phyloP scores from a whole-genome alignment of 768 basidiomycete species.

The Cubamyces sp. region DNA sequence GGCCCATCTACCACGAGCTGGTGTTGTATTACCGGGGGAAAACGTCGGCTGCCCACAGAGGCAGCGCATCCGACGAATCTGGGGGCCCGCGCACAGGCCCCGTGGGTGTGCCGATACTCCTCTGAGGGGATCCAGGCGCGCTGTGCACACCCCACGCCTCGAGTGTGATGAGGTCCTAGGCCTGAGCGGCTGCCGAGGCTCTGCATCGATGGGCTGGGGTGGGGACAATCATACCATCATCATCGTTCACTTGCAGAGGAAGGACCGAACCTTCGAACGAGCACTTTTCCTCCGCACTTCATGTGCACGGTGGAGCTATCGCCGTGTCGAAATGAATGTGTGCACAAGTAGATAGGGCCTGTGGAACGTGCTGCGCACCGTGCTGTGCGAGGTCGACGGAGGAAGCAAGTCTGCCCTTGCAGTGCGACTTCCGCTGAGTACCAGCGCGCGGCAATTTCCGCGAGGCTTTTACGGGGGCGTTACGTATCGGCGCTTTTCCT shows the following conservation, averaged over 20 bases:
- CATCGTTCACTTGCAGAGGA: neutral
- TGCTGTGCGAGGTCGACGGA: neutral
- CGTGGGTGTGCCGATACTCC: neutral
- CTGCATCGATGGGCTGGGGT: too few relatives aligned
- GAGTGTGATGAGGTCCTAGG: too few relatives aligned
- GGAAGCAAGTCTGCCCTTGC: neutral
- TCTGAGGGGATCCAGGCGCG: neutral
- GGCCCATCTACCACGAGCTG: neutral
- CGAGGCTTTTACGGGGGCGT: slow-evolving; percentile 2
- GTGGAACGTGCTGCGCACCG: neutral
- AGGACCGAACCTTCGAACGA: neutral
- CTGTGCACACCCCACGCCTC: neutral
- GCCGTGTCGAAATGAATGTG: slow-evolving; percentile 7
- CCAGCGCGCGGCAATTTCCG: neutral
- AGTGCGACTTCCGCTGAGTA: neutral
- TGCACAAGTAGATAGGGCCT: neutral
- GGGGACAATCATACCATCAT: too few relatives aligned
- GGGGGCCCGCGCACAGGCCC: neutral
- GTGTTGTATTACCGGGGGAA: slow-evolving; percentile 8
- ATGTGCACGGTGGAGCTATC: slow-evolving; percentile 10
- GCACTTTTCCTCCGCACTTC: slow-evolving; percentile 2
- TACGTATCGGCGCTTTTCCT: slow-evolving; percentile 1
- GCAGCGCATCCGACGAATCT: neutral
- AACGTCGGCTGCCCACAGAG: neutral
- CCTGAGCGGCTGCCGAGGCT: too few relatives aligned